Evolutionary conservation across 129 eudicot species (phyloP), one percentile per base, ranked within the genome.

Genomic region (Saposhnikovia divaricata): DNA sequence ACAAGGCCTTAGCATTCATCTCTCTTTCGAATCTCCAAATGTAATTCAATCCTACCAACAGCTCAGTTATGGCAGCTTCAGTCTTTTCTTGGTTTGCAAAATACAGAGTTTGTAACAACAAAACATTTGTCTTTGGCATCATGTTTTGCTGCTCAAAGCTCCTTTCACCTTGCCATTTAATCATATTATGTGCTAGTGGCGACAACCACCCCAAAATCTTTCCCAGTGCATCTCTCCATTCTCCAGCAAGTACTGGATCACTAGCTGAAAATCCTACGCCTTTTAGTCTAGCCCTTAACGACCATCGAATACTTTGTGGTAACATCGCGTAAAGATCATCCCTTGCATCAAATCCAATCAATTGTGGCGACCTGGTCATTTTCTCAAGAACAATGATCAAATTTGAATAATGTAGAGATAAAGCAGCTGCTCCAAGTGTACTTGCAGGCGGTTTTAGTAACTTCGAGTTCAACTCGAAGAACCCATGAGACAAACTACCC

Each of bases 1-100:
- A 83, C 82, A 94, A 90, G 21, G 91, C 96, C 88, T 89, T 90
- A 37, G 96, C 99, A 84, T 90, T 90, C 94, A 90, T 92, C 86
- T 95, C 95, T 81, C 99, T 87, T 75, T 90, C 99, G 74, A 95
- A 95, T 82, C 99, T 95, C 96, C 99, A 95, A 78, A 95, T 90
- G 74, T 95, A 95, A 78, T 95, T 95, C 87, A 95, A 65, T 8
- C 99, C 99, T 50, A 95, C 99, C 10, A 95, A 87, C 48, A 95
- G 86, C 88, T 95, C 99, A 16, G 96, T 92, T 4, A 95, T 92
- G 73, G 97, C 96, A 31, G 97, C 97, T 63, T 95, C 99, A 11
- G 97, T 87, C 81, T 92, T 95, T 65, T 92, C 87, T 55, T 88
- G 91, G 75, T 90, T 90, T 12, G 99, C 99, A 83, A 92, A 95